phyloP scores from a whole-genome alignment of 2,329 filamentous ascomycete species.

The Aspergillus terreus region DNA sequence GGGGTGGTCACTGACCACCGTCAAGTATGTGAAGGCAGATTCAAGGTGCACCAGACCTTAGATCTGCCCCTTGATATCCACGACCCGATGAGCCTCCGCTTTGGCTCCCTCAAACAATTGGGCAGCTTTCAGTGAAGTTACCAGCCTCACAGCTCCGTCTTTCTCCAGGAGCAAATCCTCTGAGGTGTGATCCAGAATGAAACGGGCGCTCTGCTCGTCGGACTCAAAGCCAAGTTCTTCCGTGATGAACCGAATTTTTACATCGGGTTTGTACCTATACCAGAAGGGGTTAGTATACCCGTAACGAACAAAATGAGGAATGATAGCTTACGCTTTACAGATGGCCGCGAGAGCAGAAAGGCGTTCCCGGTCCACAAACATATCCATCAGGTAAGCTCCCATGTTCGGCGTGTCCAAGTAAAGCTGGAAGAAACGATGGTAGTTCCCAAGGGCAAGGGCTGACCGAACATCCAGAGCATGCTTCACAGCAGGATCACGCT shows the following conservation, averaged over 20 bases:
- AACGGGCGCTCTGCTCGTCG: conserved; percentile 84
- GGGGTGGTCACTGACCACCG: neutral
- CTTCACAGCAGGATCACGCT: conserved; percentile 76
- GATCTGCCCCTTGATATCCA: conserved; percentile 98
- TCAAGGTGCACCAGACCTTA: conserved; percentile 20
- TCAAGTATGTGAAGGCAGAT: conserved; percentile 3
- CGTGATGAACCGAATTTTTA: conserved; percentile 86
- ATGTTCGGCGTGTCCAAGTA: conserved; percentile 94
- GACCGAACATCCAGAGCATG: conserved; percentile 91
- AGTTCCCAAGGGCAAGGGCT: conserved; percentile 87
- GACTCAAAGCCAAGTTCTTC: conserved; percentile 95
- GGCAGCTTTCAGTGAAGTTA: conserved; percentile 70
- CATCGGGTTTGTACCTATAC: conserved; percentile 81
- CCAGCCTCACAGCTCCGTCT: conserved; percentile 67
- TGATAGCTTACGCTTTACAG: conserved; percentile 80
- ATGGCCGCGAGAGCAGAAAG: conserved; percentile 86
- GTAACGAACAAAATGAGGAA: neutral
- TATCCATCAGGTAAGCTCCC: conserved; percentile 98
- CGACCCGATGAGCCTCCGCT: conserved; percentile 70
- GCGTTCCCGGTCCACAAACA: conserved; percentile 94
- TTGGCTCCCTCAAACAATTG: conserved; percentile 70
- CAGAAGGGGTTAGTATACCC: conserved; percentile 44
- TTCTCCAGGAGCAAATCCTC: conserved; percentile 74
- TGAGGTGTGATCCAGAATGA: conserved; percentile 77
- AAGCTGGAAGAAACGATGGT: conserved; percentile 95